Evolutionary conservation across 345 rosid species (phyloP).

Genomic region (Toxicodendron radicans): DNA sequence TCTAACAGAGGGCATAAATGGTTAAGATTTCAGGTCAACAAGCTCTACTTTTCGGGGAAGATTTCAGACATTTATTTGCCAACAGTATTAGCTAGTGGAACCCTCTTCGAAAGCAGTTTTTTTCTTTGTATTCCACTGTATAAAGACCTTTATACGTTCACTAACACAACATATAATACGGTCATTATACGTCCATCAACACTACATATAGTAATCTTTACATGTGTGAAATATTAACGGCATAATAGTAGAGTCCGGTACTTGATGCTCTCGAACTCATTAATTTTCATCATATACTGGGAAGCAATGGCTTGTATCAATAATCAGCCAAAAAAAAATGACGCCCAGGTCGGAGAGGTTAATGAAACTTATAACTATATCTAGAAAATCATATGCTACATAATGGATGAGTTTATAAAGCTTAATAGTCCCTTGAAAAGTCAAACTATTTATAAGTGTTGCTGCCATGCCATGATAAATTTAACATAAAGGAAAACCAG

Average conservation of each 20-base stretch:
- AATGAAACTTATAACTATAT: neutral
- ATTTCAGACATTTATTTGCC: neutral
- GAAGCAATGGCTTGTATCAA: neutral
- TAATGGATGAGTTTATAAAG: neutral
- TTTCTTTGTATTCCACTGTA: neutral
- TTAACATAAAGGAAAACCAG: neutral
- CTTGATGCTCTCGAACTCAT: neutral
- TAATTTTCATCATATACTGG: neutral
- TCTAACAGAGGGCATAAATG: conserved; percentile 24
- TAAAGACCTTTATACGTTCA: neutral
- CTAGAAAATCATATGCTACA: neutral
- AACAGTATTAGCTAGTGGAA: neutral
- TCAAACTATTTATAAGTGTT: neutral
- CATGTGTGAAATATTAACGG: neutral
- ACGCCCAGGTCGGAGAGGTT: neutral
- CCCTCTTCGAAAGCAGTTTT: neutral
- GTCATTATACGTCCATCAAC: neutral
- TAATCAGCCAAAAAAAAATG: neutral
- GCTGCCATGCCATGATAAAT: neutral
- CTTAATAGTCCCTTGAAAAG: neutral
- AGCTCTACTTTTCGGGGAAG: neutral
- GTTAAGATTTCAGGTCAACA: conserved; percentile 17
- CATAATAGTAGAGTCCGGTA: neutral
- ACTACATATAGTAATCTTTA: neutral
- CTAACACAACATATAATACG: too few relatives aligned